Evolutionary conservation across 2,329 filamentous ascomycete species (phyloP).

Genomic region (Fusarium robinianum): DNA sequence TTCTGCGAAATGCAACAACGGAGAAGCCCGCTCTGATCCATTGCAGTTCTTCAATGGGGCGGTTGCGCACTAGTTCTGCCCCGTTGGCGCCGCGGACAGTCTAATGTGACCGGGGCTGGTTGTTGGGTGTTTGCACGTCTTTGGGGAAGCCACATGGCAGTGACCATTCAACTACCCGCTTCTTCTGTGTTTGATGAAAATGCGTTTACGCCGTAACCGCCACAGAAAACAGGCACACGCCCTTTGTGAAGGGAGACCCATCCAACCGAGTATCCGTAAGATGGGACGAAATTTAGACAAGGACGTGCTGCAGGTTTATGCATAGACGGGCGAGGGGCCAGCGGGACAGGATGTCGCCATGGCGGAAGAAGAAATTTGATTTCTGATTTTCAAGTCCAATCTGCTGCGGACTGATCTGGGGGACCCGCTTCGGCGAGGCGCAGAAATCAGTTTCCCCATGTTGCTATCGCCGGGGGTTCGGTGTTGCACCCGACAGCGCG

Average conservation of each 20-base stretch:
- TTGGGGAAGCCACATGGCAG: conserved; percentile 27
- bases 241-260: conserved; percentile 1
- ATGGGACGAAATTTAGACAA: not conserved
- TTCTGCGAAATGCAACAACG: conserved; percentile 8
- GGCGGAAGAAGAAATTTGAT: conserved; percentile 17
- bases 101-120: conserved; percentile 12
- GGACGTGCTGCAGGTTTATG: too few relatives aligned
- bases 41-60: not conserved
- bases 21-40: conserved; percentile 1
- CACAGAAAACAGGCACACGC: not conserved
- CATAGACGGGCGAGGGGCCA: too few relatives aligned
- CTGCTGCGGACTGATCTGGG: conserved; percentile 9
- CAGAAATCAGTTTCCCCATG: conserved; percentile 10
- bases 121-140: conserved; percentile 5
- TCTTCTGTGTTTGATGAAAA: too few relatives aligned
- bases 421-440: conserved; percentile 5
- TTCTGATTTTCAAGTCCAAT: conserved; percentile 10
- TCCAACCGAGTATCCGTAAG: not conserved
- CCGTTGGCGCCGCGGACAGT: conserved; percentile 11
- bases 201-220: not conserved
- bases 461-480: too few relatives aligned
- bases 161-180: conserved; percentile 7
- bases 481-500: too few relatives aligned
- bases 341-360: conserved; percentile 12
- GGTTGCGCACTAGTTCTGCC: conserved; percentile 10